Conservation (phyloP, 768 basidiomycete species). For the Tylopilus sp. region DNA sequence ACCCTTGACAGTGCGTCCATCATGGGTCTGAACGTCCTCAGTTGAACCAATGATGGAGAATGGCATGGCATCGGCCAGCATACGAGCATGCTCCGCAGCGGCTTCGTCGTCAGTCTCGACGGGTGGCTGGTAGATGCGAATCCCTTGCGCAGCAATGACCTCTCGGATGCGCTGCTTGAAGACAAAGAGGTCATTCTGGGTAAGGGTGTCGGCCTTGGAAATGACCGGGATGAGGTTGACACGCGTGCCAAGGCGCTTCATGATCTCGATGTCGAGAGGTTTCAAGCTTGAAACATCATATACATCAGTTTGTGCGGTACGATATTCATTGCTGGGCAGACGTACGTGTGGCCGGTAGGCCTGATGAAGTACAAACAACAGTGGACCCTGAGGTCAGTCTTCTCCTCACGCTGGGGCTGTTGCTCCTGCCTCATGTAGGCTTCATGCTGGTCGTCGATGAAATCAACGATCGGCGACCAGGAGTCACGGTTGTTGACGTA, state of each 20-base stretch:
- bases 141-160: constrained; percentile 86
- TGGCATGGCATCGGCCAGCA: constrained; percentile 88
- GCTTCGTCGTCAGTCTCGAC: constrained; percentile 86
- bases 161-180: constrained; percentile 97
- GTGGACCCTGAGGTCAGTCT: constrained; percentile 93
- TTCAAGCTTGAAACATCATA: constrained; percentile 55
- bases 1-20: constrained; percentile 93
- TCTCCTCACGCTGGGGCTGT: constrained; percentile 92
- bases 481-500: constrained; percentile 99
- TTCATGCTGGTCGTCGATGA: constrained; percentile 95
- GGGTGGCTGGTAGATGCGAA: constrained; percentile 92
- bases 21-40: constrained; percentile 86
- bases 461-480: constrained; percentile 98
- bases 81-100: constrained; percentile 82
- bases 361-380: constrained; percentile 97
- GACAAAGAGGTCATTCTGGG: constrained; percentile 82
- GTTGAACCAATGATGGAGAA: constrained; percentile 99
- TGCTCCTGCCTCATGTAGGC: constrained; percentile 98
- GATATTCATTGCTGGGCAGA: constrained; percentile 9
- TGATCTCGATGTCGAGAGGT: constrained; percentile 98
- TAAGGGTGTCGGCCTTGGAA: constrained; percentile 96
- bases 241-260: constrained; percentile 97
- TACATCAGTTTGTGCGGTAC: neutral
- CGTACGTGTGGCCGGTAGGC: constrained; percentile 94
- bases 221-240: constrained; percentile 98